These are phyloP conservation scores for Hymenoscyphus occultus DNA, from an alignment of 2,329 filamentous ascomycete genomes.

Conservation along the genomic window DNA sequence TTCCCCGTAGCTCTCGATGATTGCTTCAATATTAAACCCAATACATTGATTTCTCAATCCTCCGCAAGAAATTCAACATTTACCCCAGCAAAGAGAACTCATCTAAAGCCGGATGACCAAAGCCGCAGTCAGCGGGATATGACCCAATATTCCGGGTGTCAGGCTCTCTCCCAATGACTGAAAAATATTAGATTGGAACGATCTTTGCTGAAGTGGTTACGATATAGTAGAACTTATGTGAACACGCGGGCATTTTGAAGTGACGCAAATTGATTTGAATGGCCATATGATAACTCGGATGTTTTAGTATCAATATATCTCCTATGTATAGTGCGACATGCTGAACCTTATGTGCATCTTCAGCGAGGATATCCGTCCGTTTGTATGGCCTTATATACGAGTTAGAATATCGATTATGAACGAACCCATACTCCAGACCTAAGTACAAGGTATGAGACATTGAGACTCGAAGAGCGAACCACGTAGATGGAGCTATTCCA, in stretches of 20 bases:
- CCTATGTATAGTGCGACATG: background rate
- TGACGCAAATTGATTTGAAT: background rate
- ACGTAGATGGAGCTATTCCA: background rate
- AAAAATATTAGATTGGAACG: background rate
- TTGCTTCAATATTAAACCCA: background rate
- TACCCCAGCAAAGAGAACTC: background rate
- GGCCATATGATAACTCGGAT: background rate
- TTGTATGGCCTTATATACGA: background rate
- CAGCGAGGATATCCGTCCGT: background rate
- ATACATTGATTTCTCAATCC: too few relatives aligned
- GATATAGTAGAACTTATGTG: background rate
- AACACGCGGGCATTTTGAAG: background rate
- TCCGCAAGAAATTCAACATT: background rate
- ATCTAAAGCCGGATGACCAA: background rate
- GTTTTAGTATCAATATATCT: too few relatives aligned
- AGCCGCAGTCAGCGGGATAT: background rate
- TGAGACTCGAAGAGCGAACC: background rate
- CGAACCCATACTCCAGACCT: background rate
- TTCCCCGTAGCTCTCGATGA: too few relatives aligned
- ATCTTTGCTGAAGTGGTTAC: background rate
- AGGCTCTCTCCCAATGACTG: background rate
- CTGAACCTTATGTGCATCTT: background rate
- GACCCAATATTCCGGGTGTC: background rate
- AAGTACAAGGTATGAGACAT: background rate
- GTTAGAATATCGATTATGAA: background rate